A percentile compares a stretch with the other conserved stretches of the same genome.
These are phyloP conservation scores for Endothia cerciana DNA, from an alignment of 2,329 filamentous ascomycete species.

Conservation along the genomic window DNA sequence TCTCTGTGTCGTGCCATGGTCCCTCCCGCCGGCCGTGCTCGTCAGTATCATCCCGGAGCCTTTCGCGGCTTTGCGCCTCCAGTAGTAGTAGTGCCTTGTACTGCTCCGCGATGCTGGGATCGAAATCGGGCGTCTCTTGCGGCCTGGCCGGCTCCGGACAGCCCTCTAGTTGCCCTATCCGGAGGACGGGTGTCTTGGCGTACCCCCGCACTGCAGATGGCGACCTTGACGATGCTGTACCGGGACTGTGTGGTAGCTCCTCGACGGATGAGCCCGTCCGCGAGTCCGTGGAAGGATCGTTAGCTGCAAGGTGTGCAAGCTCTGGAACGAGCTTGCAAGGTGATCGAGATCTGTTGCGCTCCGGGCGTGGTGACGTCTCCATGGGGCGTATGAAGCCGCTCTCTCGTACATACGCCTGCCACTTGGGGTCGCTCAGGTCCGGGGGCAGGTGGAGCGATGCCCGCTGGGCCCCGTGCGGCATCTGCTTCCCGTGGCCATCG, in stretches of 20 bases:
- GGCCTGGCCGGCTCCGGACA: slow-evolving; percentile 31
- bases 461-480: slow-evolving; percentile 16
- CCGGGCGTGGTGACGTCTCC: slow-evolving; percentile 29
- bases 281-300: slow-evolving; percentile 29
- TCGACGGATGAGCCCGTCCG: slow-evolving; percentile 29
- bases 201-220: slow-evolving; percentile 46
- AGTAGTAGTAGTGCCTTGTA: slow-evolving; percentile 53
- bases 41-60: neutral
- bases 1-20: slow-evolving; percentile 8
- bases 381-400: slow-evolving; percentile 34
- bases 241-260: slow-evolving; percentile 17
- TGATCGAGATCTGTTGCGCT: slow-evolving; percentile 18
- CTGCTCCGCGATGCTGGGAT: slow-evolving; percentile 52
- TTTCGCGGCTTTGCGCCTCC: slow-evolving; percentile 41
- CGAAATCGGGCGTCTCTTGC: slow-evolving; percentile 44
- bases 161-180: slow-evolving; percentile 54
- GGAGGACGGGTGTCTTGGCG: slow-evolving; percentile 56
- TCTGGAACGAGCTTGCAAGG: slow-evolving; percentile 38
- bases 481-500: slow-evolving; percentile 27
- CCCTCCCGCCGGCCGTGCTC: neutral
- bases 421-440: slow-evolving; percentile 42
- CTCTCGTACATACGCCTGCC: slow-evolving; percentile 38
- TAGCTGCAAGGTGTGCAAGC: slow-evolving; percentile 41
- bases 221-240: slow-evolving; percentile 28
- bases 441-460: slow-evolving; percentile 34